Evolutionary conservation across 1,139 yeast species (phyloP).

Genomic region (Pneumocystis carinii): DNA sequence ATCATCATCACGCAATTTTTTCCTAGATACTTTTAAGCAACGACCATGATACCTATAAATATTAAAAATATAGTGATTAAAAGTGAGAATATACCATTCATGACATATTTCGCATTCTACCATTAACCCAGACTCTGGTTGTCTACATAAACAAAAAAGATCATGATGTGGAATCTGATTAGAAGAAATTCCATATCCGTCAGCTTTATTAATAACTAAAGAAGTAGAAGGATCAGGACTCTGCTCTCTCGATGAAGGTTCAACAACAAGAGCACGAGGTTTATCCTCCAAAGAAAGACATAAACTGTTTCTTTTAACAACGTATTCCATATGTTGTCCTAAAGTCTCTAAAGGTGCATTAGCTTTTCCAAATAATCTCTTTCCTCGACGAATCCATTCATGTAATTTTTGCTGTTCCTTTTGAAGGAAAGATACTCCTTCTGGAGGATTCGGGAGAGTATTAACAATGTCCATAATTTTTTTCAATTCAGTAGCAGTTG

Average conservation of each 20-base stretch:
- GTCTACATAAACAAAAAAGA: slow-evolving; percentile 56
- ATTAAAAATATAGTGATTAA: neutral
- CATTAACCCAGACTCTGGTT: slow-evolving; percentile 54
- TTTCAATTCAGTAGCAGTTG: slow-evolving; percentile 14
- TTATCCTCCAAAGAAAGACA: slow-evolving; percentile 33
- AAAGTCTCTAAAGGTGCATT: slow-evolving; percentile 24
- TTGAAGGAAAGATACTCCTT: slow-evolving; percentile 15
- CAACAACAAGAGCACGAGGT: slow-evolving; percentile 11
- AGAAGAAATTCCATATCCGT: slow-evolving; percentile 14
- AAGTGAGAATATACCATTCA: slow-evolving; percentile 43
- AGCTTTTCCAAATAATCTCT: slow-evolving; percentile 27
- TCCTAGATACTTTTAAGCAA: slow-evolving; percentile 36
- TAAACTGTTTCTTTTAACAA: slow-evolving; percentile 26
- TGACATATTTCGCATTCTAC: slow-evolving; percentile 64
- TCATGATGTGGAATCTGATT: slow-evolving; percentile 16
- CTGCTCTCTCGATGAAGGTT: slow-evolving; percentile 13
- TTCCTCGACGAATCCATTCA: slow-evolving; percentile 35
- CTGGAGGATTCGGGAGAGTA: slow-evolving; percentile 9
- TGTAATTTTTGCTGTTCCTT: slow-evolving; percentile 23
- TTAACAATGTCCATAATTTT: slow-evolving; percentile 12
- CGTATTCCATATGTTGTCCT: slow-evolving; percentile 22
- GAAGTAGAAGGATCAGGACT: slow-evolving; percentile 14
- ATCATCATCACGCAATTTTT: slow-evolving; percentile 24
- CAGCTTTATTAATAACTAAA: slow-evolving; percentile 1
- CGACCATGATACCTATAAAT: slow-evolving; percentile 33